These are phyloP conservation scores for Sherardia arvensis DNA, from an alignment of 257 asterid genomes.

Conservation along the genomic window DNA sequence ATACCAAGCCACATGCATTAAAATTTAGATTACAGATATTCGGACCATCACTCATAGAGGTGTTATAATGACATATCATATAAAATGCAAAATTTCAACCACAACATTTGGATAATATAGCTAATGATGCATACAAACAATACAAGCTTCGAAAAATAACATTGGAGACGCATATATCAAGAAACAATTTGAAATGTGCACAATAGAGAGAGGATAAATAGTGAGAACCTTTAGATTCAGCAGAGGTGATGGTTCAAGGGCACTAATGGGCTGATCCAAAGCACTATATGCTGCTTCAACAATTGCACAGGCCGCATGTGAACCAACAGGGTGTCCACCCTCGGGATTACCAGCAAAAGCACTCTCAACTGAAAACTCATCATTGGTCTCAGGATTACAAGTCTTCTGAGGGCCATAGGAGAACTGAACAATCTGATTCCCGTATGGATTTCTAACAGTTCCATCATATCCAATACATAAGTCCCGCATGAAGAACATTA, in stretches of 20 bases:
- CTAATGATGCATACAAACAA: neutral
- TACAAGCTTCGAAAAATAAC: neutral
- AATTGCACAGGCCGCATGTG: conserved; percentile 92
- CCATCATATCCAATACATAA: conserved; percentile 70
- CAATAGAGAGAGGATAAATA: no score
- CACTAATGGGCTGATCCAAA: conserved; percentile 88
- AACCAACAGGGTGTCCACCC: conserved; percentile 89
- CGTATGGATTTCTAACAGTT: conserved; percentile 75
- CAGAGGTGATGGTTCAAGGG: conserved; percentile 83
- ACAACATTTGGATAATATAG: neutral
- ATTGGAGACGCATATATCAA: neutral
- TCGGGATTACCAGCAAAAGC: conserved; percentile 7
- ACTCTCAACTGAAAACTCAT: conserved; percentile 7
- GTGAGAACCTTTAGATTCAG: conserved; percentile 61
- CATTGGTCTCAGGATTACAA: conserved; percentile 18
- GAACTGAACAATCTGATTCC: conserved; percentile 79
- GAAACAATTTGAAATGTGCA: neutral
- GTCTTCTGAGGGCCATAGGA: conserved; percentile 24
- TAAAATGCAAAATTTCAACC: neutral
- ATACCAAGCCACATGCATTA: neutral
- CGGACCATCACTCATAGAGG: no score
- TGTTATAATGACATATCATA: no score
- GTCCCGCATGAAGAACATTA: conserved; percentile 90
- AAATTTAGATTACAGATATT: no score
- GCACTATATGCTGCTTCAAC: conserved; percentile 97